Percentiles rank a stretch among this genome's conserved stretches.
Conservation (phyloP, 2,329 filamentous ascomycete genomes). For the Scytalidium lignicola region DNA sequence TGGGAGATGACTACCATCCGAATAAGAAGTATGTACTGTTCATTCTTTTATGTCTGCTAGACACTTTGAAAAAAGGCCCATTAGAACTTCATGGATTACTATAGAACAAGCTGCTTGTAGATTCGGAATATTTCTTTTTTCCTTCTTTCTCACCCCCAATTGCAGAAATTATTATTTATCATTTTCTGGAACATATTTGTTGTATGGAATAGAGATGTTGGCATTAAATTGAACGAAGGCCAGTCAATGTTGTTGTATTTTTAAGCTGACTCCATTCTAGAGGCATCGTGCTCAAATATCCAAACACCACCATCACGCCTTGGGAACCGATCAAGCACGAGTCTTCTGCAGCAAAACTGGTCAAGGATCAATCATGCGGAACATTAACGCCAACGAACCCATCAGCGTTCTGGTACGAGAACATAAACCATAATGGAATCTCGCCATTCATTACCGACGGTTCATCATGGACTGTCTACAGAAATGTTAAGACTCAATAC, state of each 20-base stretch:
- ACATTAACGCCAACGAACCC: not conserved
- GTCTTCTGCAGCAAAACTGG: not conserved
- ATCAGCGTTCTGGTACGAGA: not conserved
- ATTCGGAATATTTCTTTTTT: no score
- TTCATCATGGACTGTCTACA: conserved; percentile 59
- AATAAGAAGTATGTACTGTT: not conserved
- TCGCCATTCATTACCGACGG: not conserved
- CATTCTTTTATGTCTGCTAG: not conserved
- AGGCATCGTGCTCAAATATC: not conserved
- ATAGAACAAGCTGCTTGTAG: no score
- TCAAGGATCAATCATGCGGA: not conserved
- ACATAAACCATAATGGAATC: conserved; percentile 2
- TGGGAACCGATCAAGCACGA: not conserved
- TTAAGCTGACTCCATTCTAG: not conserved
- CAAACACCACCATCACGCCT: not conserved
- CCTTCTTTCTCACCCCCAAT: no score
- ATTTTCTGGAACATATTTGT: no score
- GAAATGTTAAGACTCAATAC: conserved; percentile 69
- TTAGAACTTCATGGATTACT: no score
- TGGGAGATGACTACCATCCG: not conserved
- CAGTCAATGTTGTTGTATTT: not conserved
- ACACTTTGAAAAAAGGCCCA: not conserved
- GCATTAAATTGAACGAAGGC: not conserved
- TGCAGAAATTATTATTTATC: no score
- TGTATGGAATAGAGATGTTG: not conserved